Percentiles rank a stretch among this genome's conserved stretches.
Evolutionary conservation across 768 basidiomycete genomes (phyloP).

Genomic region (Podaxis carcinomalis): DNA sequence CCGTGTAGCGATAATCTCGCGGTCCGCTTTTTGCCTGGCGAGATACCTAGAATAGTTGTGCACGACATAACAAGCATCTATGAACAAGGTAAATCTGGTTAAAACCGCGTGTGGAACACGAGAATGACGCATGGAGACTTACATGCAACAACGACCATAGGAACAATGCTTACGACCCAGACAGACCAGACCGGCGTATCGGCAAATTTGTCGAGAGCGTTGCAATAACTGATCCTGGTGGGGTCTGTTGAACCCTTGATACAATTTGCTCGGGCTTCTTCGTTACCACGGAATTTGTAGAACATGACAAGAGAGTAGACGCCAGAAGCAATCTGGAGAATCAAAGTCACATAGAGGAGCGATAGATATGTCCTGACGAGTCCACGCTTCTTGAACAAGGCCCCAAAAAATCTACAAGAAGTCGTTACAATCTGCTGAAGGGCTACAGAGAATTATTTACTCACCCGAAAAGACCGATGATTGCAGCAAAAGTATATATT

Average conservation of each 20-base stretch:
- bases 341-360: conserved; percentile 25
- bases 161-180: conserved; percentile 29
- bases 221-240: conserved; percentile 25
- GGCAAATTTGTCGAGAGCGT: conserved; percentile 21
- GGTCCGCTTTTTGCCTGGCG: conserved; percentile 21
- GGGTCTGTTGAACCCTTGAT: conserved; percentile 21
- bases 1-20: conserved; percentile 17
- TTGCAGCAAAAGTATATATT: conserved; percentile 27
- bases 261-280: conserved; percentile 22
- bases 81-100: neutral
- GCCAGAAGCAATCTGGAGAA: conserved; percentile 26
- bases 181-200: conserved; percentile 24
- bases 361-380: conserved; percentile 30
- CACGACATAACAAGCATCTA: conserved; percentile 37
- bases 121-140: conserved; percentile 16
- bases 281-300: conserved; percentile 23
- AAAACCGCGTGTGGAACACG: conserved; percentile 1
- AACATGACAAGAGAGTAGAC: conserved; percentile 29
- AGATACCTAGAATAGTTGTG: conserved; percentile 31
- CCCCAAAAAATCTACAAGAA: conserved; percentile 32
- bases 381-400: conserved; percentile 31
- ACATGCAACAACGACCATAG: conserved; percentile 36
- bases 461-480: conserved; percentile 32
- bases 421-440: neutral
- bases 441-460: conserved; percentile 3